A percentile compares a stretch with the other conserved stretches of the same genome.
Conservation (phyloP, 163 green algal genomes). For the Chlorella variabilis region DNA sequence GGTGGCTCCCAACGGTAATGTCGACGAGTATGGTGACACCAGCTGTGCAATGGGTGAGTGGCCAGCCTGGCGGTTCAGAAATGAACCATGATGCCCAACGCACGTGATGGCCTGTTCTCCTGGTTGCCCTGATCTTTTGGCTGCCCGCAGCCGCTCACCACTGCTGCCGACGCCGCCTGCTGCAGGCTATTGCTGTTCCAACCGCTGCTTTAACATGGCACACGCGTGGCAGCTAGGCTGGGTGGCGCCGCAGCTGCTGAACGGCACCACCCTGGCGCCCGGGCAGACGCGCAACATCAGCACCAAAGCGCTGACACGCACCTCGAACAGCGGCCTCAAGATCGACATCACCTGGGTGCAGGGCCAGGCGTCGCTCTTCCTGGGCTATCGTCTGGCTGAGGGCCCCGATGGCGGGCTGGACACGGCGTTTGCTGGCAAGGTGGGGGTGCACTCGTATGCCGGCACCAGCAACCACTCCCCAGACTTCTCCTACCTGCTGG, state of each 20-base stretch:
- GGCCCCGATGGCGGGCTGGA: too few relatives aligned
- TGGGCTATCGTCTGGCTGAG: too few relatives aligned
- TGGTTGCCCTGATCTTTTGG: not conserved
- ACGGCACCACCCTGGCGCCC: not conserved
- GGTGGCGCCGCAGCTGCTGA: not conserved
- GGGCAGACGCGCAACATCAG: not conserved
- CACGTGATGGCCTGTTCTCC: not conserved
- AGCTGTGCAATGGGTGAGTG: not conserved
- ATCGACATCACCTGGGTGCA: not conserved
- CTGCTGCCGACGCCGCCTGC: not conserved
- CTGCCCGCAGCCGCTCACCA: not conserved
- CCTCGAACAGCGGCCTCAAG: not conserved
- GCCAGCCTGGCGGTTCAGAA: too few relatives aligned
- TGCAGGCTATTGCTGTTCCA: slow-evolving; percentile 4
- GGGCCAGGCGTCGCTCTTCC: too few relatives aligned
- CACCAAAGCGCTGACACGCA: not conserved
- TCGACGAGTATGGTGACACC: not conserved
- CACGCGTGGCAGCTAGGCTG: slow-evolving; percentile 20
- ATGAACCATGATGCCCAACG: too few relatives aligned
- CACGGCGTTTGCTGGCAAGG: not conserved
- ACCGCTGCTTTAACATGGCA: slow-evolving; percentile 16
- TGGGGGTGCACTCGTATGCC: too few relatives aligned
- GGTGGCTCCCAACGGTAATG: not conserved
- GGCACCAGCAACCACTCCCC: not conserved
- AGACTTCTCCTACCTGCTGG: slow-evolving; percentile 1